Conservation (phyloP, 2,329 filamentous ascomycete genomes). For the Cucurbitaria berberidis region DNA sequence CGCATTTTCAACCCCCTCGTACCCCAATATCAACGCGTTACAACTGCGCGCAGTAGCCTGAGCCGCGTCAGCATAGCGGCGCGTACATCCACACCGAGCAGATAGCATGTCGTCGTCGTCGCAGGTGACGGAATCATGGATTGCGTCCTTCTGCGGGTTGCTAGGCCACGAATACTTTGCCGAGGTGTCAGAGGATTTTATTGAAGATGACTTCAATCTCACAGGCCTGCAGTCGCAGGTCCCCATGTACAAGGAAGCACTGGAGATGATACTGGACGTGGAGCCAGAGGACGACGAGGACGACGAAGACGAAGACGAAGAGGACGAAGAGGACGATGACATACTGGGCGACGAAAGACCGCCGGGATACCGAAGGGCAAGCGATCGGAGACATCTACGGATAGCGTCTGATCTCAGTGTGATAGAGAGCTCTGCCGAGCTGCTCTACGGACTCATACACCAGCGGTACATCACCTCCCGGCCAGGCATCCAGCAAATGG, state of each 20-base stretch:
- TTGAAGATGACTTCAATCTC: slow-evolving; percentile 99
- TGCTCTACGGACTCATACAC: slow-evolving; percentile 97
- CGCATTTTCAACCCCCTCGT: slow-evolving; percentile 39
- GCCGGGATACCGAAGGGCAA: slow-evolving; percentile 57
- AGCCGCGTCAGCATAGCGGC: slow-evolving; percentile 23
- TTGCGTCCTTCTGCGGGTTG: slow-evolving; percentile 93
- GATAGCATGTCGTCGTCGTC: slow-evolving; percentile 62
- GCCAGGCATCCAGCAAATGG: slow-evolving; percentile 97
- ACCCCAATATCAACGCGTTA: slow-evolving; percentile 21
- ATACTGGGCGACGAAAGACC: slow-evolving; percentile 61
- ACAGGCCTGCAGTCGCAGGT: slow-evolving; percentile 95
- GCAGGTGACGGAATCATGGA: slow-evolving; percentile 84
- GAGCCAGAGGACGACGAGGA: slow-evolving; percentile 93
- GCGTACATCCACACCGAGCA: slow-evolving; percentile 2
- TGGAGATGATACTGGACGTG: slow-evolving; percentile 99
- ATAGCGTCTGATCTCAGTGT: slow-evolving; percentile 93
- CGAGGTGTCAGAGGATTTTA: slow-evolving; percentile 98
- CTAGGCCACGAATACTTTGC: slow-evolving; percentile 99
- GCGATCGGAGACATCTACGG: slow-evolving; percentile 73
- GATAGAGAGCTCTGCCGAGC: slow-evolving; percentile 96
- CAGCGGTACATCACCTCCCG: slow-evolving; percentile 97
- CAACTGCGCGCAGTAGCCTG: slow-evolving; percentile 27
- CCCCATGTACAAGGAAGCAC: slow-evolving; percentile 97
- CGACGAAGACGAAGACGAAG: slow-evolving; percentile 73
- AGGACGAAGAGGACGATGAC: slow-evolving; percentile 62